phyloP scores from a whole-genome alignment of 2,329 filamentous ascomycete genomes.

The Beauveria bassiana region DNA sequence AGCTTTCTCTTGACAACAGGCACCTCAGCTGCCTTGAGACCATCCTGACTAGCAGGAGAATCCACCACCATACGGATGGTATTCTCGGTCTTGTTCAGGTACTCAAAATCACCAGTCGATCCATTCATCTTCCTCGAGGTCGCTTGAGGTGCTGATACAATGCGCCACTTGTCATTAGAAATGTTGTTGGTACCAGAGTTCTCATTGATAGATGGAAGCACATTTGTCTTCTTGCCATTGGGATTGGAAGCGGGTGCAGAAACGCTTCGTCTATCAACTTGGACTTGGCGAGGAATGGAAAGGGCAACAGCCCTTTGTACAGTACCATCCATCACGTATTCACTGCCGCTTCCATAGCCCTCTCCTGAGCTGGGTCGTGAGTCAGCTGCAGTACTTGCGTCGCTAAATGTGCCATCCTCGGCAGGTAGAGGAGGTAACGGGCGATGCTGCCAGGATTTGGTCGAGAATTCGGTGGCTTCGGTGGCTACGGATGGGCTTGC shows the following conservation, averaged over 20 bases:
- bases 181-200: conserved; percentile 20
- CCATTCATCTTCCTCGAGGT: conserved; percentile 24
- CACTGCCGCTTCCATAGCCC: conserved; percentile 16
- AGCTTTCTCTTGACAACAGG: conserved; percentile 36
- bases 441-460: conserved; percentile 37
- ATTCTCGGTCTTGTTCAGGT: conserved; percentile 38
- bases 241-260: conserved; percentile 44
- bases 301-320: conserved; percentile 24
- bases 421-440: conserved; percentile 44
- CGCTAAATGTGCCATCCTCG: conserved; percentile 17
- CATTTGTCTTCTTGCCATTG: conserved; percentile 28
- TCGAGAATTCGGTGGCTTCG: conserved; percentile 22
- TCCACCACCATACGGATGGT: conserved; percentile 45
- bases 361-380: conserved; percentile 21
- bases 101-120: conserved; percentile 33
- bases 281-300: conserved; percentile 24
- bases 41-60: conserved; percentile 35
- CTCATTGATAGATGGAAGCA: conserved; percentile 44
- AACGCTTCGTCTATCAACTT: conserved; percentile 37
- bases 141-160: conserved; percentile 38
- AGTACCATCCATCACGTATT: conserved; percentile 19
- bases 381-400: conserved; percentile 15
- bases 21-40: conserved; percentile 28
- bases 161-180: conserved; percentile 31
- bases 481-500: conserved; percentile 23